Evolutionary conservation across 176 grass and related monocot genomes (phyloP).

Genomic region (Panicum miliaceum): DNA sequence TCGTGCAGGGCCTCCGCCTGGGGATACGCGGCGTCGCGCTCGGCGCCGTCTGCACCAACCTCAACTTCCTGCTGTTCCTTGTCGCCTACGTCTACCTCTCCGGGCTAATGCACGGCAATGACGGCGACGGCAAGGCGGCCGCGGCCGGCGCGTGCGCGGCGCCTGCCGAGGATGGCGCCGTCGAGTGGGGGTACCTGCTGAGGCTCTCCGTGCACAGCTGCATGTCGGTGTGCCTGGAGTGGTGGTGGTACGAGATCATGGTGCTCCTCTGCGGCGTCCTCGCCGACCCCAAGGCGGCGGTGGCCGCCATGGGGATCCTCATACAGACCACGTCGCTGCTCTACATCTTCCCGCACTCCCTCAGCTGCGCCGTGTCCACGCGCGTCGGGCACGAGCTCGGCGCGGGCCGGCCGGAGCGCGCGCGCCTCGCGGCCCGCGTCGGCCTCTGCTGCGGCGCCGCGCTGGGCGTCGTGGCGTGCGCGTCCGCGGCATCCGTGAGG

Average conservation of each 20-base stretch:
- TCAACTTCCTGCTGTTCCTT: constrained; percentile 66
- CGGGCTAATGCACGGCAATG: constrained; percentile 10
- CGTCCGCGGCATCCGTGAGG: constrained; percentile 58
- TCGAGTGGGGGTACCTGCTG: constrained; percentile 61
- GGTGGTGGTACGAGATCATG: constrained; percentile 99
- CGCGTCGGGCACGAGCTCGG: constrained; percentile 85
- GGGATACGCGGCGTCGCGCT: constrained; percentile 81
- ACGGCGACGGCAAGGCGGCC: constrained; percentile 26
- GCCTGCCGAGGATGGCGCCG: constrained; percentile 19
- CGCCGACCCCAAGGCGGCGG: constrained; percentile 66
- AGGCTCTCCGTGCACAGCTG: constrained; percentile 77
- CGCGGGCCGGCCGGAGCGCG: constrained; percentile 58
- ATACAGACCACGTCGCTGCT: constrained; percentile 96
- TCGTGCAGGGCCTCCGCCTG: constrained; percentile 57
- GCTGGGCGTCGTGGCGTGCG: constrained; percentile 58
- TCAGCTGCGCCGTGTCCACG: constrained; percentile 81
- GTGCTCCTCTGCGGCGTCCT: constrained; percentile 84
- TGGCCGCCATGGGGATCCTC: constrained; percentile 82
- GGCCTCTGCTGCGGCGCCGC: constrained; percentile 53
- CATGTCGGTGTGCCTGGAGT: constrained; percentile 85
- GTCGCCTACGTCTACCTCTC: constrained; percentile 58
- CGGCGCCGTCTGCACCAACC: constrained; percentile 58
- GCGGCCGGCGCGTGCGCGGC: constrained; percentile 9
- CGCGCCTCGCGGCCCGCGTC: constrained; percentile 58
- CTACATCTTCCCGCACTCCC: constrained; percentile 89